Conservation (phyloP, 345 rosid species). For the Aquilaria malaccensis region DNA sequence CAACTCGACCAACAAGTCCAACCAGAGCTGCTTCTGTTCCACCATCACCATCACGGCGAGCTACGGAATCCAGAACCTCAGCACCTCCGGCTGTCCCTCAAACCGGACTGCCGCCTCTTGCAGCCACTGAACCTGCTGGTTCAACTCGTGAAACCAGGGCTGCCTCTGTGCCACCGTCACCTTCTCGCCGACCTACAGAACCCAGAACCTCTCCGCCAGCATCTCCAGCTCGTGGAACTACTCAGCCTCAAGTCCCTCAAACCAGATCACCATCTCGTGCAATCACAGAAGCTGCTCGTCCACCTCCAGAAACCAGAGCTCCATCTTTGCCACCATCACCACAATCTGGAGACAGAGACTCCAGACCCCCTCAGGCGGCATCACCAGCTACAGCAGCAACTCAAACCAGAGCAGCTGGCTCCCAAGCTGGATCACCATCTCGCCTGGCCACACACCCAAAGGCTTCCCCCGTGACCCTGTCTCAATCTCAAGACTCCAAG, state of each 20-base stretch:
- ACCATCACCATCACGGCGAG: slow-evolving; percentile 10
- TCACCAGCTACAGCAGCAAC: not conserved
- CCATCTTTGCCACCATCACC: slow-evolving; percentile 21
- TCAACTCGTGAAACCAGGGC: slow-evolving; percentile 6
- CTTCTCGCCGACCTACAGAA: not conserved
- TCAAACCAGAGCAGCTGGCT: slow-evolving; percentile 9
- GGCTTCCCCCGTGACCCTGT: slow-evolving; percentile 14
- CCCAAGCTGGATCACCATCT: slow-evolving; percentile 20
- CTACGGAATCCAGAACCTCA: slow-evolving; percentile 1
- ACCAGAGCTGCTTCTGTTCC: slow-evolving; percentile 6
- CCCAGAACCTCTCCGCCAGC: slow-evolving; percentile 3
- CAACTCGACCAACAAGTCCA: slow-evolving; percentile 10
- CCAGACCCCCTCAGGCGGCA: too few relatives aligned
- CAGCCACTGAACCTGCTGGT: slow-evolving; percentile 6
- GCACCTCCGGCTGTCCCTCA: not conserved
- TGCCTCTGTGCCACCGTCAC: slow-evolving; percentile 14
- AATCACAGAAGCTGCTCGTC: not conserved
- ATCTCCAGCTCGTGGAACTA: slow-evolving; percentile 9
- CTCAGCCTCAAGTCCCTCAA: slow-evolving; percentile 5
- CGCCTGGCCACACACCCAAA: slow-evolving; percentile 11
- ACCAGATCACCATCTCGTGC: slow-evolving; percentile 10
- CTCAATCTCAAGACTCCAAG: slow-evolving; percentile 28
- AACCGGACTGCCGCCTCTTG: not conserved
- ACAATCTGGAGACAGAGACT: not conserved
- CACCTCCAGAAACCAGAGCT: not conserved